Evolutionary conservation across 305 asterid species (phyloP).

Genomic region (Fraxinus floribunda): DNA sequence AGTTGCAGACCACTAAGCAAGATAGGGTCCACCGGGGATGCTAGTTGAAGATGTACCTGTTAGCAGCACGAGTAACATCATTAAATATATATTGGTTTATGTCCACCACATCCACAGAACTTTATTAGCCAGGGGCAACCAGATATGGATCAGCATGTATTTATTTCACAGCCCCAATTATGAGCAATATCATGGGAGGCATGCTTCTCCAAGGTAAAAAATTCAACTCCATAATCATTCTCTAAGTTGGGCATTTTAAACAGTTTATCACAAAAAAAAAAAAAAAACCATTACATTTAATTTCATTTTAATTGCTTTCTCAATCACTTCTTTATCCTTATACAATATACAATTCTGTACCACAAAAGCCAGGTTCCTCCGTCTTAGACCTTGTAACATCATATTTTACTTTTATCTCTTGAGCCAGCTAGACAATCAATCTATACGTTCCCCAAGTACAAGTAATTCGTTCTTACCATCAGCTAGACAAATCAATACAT

Average conservation of each 20-base stretch:
- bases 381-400: not conserved
- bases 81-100: not conserved
- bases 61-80: slow-evolving; percentile 19
- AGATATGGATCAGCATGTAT: slow-evolving; percentile 1
- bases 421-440: slow-evolving; percentile 6
- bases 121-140: slow-evolving; percentile 12
- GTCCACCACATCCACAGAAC: slow-evolving; percentile 5
- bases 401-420: slow-evolving; percentile 8
- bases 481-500: slow-evolving; percentile 9
- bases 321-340: slow-evolving; percentile 8
- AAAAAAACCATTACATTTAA: not conserved
- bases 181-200: slow-evolving; percentile 7
- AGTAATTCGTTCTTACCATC: slow-evolving; percentile 6
- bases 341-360: slow-evolving; percentile 6
- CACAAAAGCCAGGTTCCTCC: slow-evolving; percentile 1
- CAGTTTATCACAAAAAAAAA: not conserved
- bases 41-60: slow-evolving; percentile 84
- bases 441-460: not conserved
- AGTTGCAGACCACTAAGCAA: slow-evolving; percentile 66
- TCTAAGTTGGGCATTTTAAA: slow-evolving; percentile 17
- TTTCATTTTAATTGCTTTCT: slow-evolving; percentile 9
- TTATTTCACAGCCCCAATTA: slow-evolving; percentile 13
- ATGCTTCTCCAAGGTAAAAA: slow-evolving; percentile 13
- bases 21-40: slow-evolving; percentile 66
- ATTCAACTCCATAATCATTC: not conserved